Base-by-base conservation (phyloP, 163 green algal genomes). In the Prototheca wickerhamii region DNA sequence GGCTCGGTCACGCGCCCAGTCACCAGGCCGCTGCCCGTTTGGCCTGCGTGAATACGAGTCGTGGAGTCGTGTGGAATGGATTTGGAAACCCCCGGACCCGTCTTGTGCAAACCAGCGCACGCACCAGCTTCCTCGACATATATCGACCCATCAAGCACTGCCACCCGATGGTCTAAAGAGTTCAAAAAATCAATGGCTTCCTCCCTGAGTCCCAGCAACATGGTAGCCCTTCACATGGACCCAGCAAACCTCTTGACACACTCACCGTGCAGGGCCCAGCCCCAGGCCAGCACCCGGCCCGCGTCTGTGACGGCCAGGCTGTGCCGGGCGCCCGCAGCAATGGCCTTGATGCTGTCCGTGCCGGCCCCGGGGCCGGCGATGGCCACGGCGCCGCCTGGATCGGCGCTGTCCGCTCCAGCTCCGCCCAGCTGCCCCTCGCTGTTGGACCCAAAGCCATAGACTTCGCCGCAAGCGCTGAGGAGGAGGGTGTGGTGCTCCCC, bases 381-480 rank as follows among this genome's bases (percentile, higher is more conserved):
- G 1, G 60, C 63, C 7, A 86, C 31, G 4, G 76, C 54, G 4
- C 61, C 63, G 15, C 25, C 60, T 21, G 20, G 23, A 30, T 28
- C 42, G 43, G 23, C 33, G 42, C 54, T 25, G 7, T 40, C 46
- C 4, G 77, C 29, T 62, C 74, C 2, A 69, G 28, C 46, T 6
- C 87, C 86, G 4, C 86, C 86, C 65, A 95, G 74, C 65, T 78
- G 72, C 15, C 87, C 87, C 46, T 92, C 81, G 6, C 70, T 64
- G 67, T 91, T 93, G 66, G 54, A 76, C 23, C 89, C 85, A 71
- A 77, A 89, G 15, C 69, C 82, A 49, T 70, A 93, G 44, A 97
- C 78, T 56, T 90, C 81, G 28, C 87, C 91, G 4, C 72, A 58
- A 2, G 66, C 61, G 1, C 63, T 84, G 10, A 95, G 60, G 0